A percentile compares a stretch with the other conserved stretches of the same genome.
Evolutionary conservation across 306 rosid species (phyloP).

Genomic region (Cajanus cajan): DNA sequence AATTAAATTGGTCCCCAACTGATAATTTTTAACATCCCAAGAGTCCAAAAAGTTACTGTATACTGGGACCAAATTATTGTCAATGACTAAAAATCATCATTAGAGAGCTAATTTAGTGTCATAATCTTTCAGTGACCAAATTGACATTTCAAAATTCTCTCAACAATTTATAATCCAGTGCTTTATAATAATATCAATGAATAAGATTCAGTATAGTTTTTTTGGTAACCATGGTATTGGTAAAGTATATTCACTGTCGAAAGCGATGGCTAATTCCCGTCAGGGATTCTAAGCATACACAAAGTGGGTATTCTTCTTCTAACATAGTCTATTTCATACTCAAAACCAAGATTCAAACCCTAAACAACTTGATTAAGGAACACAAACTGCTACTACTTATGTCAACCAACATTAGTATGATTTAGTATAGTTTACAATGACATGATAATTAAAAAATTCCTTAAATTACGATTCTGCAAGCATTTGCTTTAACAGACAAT

Average conservation of each 20-base stretch:
- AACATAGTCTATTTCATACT: too few relatives aligned
- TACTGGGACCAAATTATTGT: not conserved
- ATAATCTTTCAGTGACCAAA: not conserved
- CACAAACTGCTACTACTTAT: too few relatives aligned
- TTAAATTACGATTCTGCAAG: constrained; percentile 5
- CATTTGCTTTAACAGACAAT: not conserved
- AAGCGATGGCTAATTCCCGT: too few relatives aligned
- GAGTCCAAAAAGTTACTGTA: not conserved
- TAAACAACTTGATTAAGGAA: too few relatives aligned
- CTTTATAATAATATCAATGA: not conserved
- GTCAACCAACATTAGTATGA: too few relatives aligned
- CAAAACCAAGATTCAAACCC: too few relatives aligned
- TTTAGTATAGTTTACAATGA: not conserved
- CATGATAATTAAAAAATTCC: not conserved
- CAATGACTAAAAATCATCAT: constrained; percentile 10
- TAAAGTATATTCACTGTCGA: too few relatives aligned
- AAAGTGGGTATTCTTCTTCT: too few relatives aligned
- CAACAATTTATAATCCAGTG: not conserved
- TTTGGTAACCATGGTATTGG: too few relatives aligned
- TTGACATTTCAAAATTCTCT: not conserved
- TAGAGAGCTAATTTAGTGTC: not conserved
- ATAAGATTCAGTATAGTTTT: too few relatives aligned
- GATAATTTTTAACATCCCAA: not conserved
- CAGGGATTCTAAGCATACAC: too few relatives aligned
- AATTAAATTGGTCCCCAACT: not conserved